Percentiles rank a stretch among this genome's conserved stretches.
Conservation (phyloP, 1,284 basidiomycete genomes). For the Paramarasmius palmivorus region DNA sequence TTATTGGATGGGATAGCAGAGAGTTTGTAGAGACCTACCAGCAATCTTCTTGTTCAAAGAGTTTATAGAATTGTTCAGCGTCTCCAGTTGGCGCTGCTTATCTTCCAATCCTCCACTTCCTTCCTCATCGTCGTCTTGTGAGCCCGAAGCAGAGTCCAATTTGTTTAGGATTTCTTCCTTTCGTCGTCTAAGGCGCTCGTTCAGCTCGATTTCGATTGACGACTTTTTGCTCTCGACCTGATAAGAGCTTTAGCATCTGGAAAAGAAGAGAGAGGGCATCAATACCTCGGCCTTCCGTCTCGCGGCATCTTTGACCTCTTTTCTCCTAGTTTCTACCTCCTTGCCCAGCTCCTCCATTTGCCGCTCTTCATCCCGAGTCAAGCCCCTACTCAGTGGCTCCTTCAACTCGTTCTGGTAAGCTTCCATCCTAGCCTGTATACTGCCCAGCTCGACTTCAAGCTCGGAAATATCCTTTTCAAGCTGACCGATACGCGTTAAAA, state of each 20-base stretch:
- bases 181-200: slow-evolving; percentile 81
- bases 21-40: slow-evolving; percentile 39
- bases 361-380: slow-evolving; percentile 74
- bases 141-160: slow-evolving; percentile 74
- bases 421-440: slow-evolving; percentile 57
- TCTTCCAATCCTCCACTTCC: slow-evolving; percentile 69
- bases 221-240: slow-evolving; percentile 82
- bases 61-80: slow-evolving; percentile 67
- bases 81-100: slow-evolving; percentile 67
- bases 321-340: slow-evolving; percentile 77
- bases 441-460: slow-evolving; percentile 68
- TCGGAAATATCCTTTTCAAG: slow-evolving; percentile 74
- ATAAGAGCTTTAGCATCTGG: slow-evolving; percentile 9
- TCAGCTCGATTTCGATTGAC: slow-evolving; percentile 89
- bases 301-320: slow-evolving; percentile 67
- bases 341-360: slow-evolving; percentile 72
- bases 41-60: slow-evolving; percentile 40
- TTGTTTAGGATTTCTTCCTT: slow-evolving; percentile 77
- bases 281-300: slow-evolving; percentile 75
- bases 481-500: slow-evolving; percentile 61
- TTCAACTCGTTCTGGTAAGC: slow-evolving; percentile 75
- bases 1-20: neutral
- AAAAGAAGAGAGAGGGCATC: slow-evolving; percentile 9
- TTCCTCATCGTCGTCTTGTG: slow-evolving; percentile 57
- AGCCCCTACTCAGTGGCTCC: slow-evolving; percentile 73